Conservation (phyloP, 305 asterid genomes). For the Fraxinus xanthoxyloides region DNA sequence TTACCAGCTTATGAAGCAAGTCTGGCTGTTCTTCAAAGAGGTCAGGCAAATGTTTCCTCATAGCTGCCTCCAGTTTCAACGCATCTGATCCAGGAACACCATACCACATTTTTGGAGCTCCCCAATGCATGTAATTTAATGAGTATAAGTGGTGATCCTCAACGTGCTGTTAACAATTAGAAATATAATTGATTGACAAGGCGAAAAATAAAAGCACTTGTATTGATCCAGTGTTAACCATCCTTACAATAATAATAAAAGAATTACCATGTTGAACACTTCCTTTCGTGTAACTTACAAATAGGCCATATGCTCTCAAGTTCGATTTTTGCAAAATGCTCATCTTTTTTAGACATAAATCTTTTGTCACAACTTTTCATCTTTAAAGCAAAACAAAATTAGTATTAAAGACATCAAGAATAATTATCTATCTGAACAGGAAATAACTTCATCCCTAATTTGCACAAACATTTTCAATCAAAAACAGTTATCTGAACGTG, state of each 20-base stretch:
- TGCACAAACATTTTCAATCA: background rate
- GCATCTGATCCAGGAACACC: conserved; percentile 86
- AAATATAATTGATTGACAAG: conserved; percentile 18
- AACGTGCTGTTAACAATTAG: conserved; percentile 62
- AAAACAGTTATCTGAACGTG: background rate
- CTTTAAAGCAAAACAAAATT: background rate
- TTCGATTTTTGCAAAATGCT: background rate
- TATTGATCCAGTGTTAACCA: background rate
- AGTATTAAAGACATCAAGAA: background rate
- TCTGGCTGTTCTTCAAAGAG: conserved; percentile 90
- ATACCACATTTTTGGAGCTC: conserved; percentile 82
- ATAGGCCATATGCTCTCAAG: background rate
- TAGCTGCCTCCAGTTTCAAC: conserved; percentile 69
- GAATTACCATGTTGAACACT: background rate
- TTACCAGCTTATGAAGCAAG: conserved; percentile 88
- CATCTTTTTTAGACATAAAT: background rate
- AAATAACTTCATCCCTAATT: background rate
- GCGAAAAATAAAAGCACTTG: conserved; percentile 25
- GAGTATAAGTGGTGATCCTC: conserved; percentile 89
- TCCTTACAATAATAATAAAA: background rate
- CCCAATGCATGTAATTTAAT: conserved; percentile 81
- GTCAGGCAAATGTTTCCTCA: conserved; percentile 76
- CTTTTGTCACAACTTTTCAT: background rate
- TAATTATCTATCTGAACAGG: background rate
- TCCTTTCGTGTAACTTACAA: background rate